Evolutionary conservation across 2,329 filamentous ascomycete species (phyloP), one percentile per base, ranked within the genome.

Genomic region (Venturia effusa): DNA sequence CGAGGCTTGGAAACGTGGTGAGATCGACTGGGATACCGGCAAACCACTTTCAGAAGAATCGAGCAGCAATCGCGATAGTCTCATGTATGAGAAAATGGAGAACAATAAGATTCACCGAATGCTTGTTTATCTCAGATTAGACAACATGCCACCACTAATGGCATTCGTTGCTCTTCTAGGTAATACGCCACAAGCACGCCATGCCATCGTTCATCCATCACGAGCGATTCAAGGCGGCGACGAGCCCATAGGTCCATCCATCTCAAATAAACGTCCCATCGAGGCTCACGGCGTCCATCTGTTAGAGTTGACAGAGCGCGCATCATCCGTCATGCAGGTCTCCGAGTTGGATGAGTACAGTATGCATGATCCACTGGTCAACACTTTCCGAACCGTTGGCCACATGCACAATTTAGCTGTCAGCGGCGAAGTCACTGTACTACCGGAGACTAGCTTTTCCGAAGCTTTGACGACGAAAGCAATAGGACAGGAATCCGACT

Each of bases 261-360:
- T 54, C 22, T 64, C 61, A 3, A 68, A 30, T 78, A 76, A 61
- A 22, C 77, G 79, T 10, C 82, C 84, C 0, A 80, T 93, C 0
- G 83, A 89, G 70, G 88, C 92, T 0, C 90, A 96, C 69, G 93
- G 92, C 39, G 77, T 96, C n/a, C 88, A 92, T 17, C 82, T 97
- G 19, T 77, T 95, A 60, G 90, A 95, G 71, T 83, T 97, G 15
- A 95, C 90, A 0, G 92, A 97, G 69, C 91, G 93, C 81, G 89
- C 90, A 51, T 97, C 93, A 0, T 92, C 92, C 22, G 93, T 97
- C 69, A 97, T 97, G 93, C 88, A 90, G 69, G 90, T 96, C 13
- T 88, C 91, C 0, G 91, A 95, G 71, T 81, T 88, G 3, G 88
- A 92, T 45, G 90, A 94, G 60, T 83, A 75, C 74, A 78, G 70